A percentile compares a stretch with the other conserved stretches of the same genome.
These are phyloP conservation scores for Trichoderma semiorbis DNA, from an alignment of 2,329 filamentous ascomycete species.

Conservation along the genomic window DNA sequence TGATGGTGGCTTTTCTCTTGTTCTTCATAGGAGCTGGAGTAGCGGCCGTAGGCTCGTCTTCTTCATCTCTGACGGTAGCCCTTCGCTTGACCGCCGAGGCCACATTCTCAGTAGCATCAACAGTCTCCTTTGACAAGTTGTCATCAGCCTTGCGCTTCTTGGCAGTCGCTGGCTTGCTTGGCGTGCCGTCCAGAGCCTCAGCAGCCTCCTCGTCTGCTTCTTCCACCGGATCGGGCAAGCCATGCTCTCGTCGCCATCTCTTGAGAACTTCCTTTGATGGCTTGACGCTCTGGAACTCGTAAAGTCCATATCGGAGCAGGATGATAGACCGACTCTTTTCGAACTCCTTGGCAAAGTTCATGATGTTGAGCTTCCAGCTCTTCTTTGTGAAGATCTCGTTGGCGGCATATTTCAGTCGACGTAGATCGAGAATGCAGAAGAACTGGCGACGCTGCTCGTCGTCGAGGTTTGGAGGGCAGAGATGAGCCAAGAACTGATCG, in stretches of 20 bases:
- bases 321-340: constrained; percentile 62
- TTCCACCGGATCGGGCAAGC: constrained; percentile 50
- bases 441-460: constrained; percentile 60
- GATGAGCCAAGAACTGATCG: constrained; percentile 55
- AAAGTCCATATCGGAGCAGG: constrained; percentile 58
- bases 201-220: constrained; percentile 21
- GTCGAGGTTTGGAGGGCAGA: constrained; percentile 55
- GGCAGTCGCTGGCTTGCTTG: constrained; percentile 32
- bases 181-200: constrained; percentile 3
- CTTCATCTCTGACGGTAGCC: constrained; percentile 39
- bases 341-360: constrained; percentile 62
- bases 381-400: constrained; percentile 59
- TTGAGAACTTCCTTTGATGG: constrained; percentile 55
- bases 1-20: constrained; percentile 49
- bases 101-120: constrained; percentile 33
- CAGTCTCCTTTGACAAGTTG: constrained; percentile 40
- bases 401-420: constrained; percentile 58
- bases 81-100: constrained; percentile 49
- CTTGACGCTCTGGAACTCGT: constrained; percentile 61
- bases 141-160: constrained; percentile 59
- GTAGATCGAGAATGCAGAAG: constrained; percentile 60
- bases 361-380: constrained; percentile 60
- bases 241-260: constrained; percentile 56
- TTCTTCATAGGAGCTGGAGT: constrained; percentile 40
- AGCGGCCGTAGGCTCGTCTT: constrained; percentile 30